Evolutionary conservation across 805 yeast genomes (phyloP).

Genomic region (Saccharomycopsis olivae): DNA sequence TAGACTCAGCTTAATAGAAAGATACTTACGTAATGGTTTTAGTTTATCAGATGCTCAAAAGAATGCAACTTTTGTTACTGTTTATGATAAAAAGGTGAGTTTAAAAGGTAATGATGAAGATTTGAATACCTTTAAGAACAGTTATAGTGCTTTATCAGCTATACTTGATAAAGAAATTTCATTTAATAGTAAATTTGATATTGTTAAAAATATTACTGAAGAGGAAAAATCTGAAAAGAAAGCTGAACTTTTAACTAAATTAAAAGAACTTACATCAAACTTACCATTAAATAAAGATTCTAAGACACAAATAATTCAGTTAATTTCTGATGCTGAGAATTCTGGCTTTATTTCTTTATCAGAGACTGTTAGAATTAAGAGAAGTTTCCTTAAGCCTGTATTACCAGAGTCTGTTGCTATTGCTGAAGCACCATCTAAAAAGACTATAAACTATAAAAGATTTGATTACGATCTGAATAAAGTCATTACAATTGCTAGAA

Average conservation of each 20-base stretch:
- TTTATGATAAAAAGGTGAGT: slow-evolving; percentile 34
- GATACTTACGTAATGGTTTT: slow-evolving; percentile 50
- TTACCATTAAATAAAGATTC: slow-evolving; percentile 27
- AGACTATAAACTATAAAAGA: slow-evolving; percentile 37
- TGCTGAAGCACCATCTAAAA: slow-evolving; percentile 25
- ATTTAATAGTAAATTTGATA: slow-evolving; percentile 30
- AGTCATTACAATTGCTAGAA: slow-evolving; percentile 44
- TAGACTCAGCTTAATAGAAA: slow-evolving; percentile 45
- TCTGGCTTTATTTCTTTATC: slow-evolving; percentile 25
- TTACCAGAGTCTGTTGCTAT: slow-evolving; percentile 40
- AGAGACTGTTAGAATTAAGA: slow-evolving; percentile 31
- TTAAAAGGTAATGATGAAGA: slow-evolving; percentile 27
- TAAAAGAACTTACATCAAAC: slow-evolving; percentile 32
- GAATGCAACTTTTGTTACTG: slow-evolving; percentile 43
- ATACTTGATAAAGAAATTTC: slow-evolving; percentile 32
- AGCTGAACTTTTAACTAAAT: slow-evolving; percentile 20
- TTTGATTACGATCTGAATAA: slow-evolving; percentile 49
- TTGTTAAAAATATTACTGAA: slow-evolving; percentile 28
- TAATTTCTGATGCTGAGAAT: slow-evolving; percentile 25
- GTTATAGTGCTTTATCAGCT: slow-evolving; percentile 30
- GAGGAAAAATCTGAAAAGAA: slow-evolving; percentile 23
- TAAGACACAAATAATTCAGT: slow-evolving; percentile 26
- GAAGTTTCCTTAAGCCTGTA: slow-evolving; percentile 44
- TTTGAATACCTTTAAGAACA: slow-evolving; percentile 18
- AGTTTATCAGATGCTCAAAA: slow-evolving; percentile 43